These are phyloP conservation scores for Fusarium zealandicum DNA, from an alignment of 2,329 filamentous ascomycete genomes.

Conservation along the genomic window DNA sequence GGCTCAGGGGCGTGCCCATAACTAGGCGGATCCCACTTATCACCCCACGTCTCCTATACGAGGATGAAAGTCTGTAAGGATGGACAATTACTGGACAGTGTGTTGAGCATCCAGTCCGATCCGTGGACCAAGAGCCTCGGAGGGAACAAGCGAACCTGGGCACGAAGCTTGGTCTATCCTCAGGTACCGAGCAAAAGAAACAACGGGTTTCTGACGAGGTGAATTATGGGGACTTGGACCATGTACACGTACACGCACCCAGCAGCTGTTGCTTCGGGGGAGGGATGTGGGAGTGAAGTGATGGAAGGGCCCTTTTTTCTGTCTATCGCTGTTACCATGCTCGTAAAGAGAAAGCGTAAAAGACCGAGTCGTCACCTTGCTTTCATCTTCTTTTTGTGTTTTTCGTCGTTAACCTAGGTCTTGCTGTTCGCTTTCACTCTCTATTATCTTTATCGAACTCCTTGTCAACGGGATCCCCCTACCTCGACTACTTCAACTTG, in stretches of 20 bases:
- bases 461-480: background rate
- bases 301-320: background rate
- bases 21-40: too few species aligned
- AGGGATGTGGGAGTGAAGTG: constrained; percentile 4
- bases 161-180: too few species aligned
- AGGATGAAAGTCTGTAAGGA: too few species aligned
- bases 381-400: background rate
- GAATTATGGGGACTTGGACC: constrained; percentile 3
- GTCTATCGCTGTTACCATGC: background rate
- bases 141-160: too few species aligned
- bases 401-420: background rate
- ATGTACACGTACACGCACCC: constrained; percentile 11
- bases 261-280: background rate
- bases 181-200: too few species aligned
- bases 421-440: too few species aligned
- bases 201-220: background rate
- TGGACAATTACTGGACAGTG: too few species aligned
- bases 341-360: background rate
- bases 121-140: too few species aligned
- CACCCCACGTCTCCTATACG: too few species aligned
- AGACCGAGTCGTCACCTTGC: background rate
- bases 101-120: too few species aligned
- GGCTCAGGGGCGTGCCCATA: too few species aligned
- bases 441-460: too few species aligned
- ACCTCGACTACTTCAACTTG: background rate